phyloP scores from a whole-genome alignment of 768 basidiomycete species.

The Podaxis sp. region DNA sequence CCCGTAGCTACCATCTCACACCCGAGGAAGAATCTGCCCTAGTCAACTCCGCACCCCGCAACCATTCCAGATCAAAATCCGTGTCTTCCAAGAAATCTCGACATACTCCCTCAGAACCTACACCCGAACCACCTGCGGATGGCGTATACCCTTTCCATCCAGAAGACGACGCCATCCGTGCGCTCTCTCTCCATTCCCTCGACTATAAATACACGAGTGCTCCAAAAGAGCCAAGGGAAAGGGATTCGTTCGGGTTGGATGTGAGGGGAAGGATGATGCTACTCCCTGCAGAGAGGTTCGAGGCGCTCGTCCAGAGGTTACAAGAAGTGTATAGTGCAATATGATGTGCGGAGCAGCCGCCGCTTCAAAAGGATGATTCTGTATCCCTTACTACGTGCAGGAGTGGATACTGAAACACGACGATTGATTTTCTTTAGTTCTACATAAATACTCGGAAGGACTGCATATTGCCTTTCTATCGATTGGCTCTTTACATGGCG shows the following conservation, averaged over 20 bases:
- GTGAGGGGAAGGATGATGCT: conserved; percentile 66
- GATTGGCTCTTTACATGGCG: conserved; percentile 1
- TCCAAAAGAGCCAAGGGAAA: conserved; percentile 42
- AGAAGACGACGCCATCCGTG: conserved; percentile 73
- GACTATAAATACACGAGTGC: conserved; percentile 50
- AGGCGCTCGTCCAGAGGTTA: conserved; percentile 2
- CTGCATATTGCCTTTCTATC: background rate
- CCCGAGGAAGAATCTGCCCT: conserved; percentile 60
- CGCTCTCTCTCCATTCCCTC: conserved; percentile 48
- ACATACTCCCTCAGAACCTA: conserved; percentile 13
- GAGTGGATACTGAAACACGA: background rate
- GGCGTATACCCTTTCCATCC: conserved; percentile 77
- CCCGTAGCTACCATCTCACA: conserved; percentile 73
- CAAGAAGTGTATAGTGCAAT: conserved; percentile 4
- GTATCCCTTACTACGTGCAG: background rate
- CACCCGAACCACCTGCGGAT: conserved; percentile 31
- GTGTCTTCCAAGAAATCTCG: conserved; percentile 17
- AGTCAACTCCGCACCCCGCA: conserved; percentile 36
- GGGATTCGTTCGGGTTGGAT: conserved; percentile 71
- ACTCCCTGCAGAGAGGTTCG: conserved; percentile 28
- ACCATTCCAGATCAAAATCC: conserved; percentile 36
- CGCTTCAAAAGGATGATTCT: background rate
- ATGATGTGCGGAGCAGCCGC: background rate
- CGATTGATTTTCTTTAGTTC: background rate
- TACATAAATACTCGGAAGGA: background rate